These are phyloP conservation scores for Drechslerella dactyloides DNA, from an alignment of 2,329 filamentous ascomycete species.

Conservation along the genomic window DNA sequence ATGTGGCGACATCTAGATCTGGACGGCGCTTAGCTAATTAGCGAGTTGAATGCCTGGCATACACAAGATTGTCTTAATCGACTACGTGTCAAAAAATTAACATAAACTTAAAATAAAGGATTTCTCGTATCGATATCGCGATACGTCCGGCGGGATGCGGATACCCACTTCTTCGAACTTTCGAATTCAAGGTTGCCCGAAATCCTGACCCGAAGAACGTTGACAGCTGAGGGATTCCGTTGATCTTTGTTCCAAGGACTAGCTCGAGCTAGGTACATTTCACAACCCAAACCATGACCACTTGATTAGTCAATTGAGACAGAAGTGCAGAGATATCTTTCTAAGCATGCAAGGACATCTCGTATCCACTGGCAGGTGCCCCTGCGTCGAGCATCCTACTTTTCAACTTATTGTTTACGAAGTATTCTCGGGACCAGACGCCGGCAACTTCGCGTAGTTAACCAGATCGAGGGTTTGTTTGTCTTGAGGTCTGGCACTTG, in stretches of 20 bases:
- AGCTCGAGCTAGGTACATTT: too few relatives aligned
- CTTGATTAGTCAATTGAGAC: neutral
- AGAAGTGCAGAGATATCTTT: neutral
- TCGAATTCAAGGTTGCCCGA: too few relatives aligned
- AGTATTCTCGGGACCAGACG: conserved; percentile 5
- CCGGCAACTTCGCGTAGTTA: conserved; percentile 2
- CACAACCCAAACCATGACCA: neutral
- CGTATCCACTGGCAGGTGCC: neutral
- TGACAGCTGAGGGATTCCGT: too few relatives aligned
- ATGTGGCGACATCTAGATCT: neutral
- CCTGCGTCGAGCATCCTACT: neutral
- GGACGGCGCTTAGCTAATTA: conserved; percentile 3
- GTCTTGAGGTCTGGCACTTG: neutral
- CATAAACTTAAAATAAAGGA: neutral
- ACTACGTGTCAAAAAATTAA: neutral
- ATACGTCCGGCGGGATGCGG: too few relatives aligned
- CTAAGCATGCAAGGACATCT: neutral
- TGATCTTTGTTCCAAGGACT: neutral
- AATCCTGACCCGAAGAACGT: too few relatives aligned
- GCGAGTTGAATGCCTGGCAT: neutral
- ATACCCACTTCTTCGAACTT: too few relatives aligned
- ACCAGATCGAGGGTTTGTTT: neutral
- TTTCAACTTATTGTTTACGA: neutral
- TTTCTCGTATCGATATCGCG: conserved; percentile 1
- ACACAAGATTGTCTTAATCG: neutral